Percentiles rank a stretch among this genome's conserved stretches.
Conservation (phyloP, 352 stramenopile species). For the Pythium guiyangense region DNA sequence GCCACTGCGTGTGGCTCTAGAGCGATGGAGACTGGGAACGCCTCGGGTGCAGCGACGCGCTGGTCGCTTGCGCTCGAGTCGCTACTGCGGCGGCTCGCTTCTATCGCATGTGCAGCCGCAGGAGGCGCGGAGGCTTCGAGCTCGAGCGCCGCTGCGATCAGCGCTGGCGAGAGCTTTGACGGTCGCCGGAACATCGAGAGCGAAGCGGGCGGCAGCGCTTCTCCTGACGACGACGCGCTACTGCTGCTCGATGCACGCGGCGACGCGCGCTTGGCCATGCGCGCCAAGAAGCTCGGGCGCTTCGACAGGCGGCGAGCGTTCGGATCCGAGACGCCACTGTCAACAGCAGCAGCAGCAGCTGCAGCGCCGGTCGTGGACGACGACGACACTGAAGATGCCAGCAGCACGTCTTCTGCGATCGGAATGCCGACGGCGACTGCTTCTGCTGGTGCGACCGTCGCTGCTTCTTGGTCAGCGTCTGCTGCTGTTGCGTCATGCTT, state of each 20-base stretch:
- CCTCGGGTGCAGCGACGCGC: too few relatives aligned
- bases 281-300: conserved; percentile 17
- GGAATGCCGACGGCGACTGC: background rate
- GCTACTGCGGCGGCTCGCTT: background rate
- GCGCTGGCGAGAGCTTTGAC: conserved; percentile 5
- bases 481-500: background rate
- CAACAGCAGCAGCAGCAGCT: too few relatives aligned
- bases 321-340: background rate
- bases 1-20: too few relatives aligned
- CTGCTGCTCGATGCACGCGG: conserved; percentile 2
- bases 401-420: too few relatives aligned
- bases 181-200: background rate
- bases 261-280: conserved; percentile 6
- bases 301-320: conserved; percentile 11
- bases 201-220: conserved; percentile 3
- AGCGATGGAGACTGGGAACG: background rate
- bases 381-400: too few relatives aligned
- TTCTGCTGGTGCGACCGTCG: background rate
- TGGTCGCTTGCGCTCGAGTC: background rate
- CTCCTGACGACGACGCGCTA: conserved; percentile 5
- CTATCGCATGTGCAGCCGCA: too few relatives aligned
- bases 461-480: background rate
- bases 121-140: background rate
- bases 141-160: background rate
- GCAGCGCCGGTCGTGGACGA: too few relatives aligned